Evolutionary conservation across 176 grass and related monocot genomes (phyloP).

Genomic region (Alopecurus myosuroides): DNA sequence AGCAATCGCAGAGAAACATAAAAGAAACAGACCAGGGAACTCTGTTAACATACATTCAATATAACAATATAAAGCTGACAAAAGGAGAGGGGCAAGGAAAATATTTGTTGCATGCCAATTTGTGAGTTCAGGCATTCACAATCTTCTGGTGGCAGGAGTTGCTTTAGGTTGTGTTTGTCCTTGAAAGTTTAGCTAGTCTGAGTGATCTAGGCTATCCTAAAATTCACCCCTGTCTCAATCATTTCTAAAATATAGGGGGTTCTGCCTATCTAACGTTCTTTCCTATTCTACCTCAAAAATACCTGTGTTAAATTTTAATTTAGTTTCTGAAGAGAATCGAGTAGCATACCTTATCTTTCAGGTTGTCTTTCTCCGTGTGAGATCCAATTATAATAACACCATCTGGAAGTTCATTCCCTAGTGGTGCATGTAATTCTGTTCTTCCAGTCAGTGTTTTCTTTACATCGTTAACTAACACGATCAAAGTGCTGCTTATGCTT

Average conservation of each 20-base stretch:
- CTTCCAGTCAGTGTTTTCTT: constrained; percentile 41
- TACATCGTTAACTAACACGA: constrained; percentile 68
- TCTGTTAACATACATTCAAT: too few species aligned
- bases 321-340: too few species aligned
- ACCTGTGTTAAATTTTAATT: neutral
- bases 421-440: constrained; percentile 39
- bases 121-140: neutral
- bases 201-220: neutral
- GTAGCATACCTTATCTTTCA: constrained; percentile 74
- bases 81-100: neutral
- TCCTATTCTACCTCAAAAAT: neutral
- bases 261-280: neutral
- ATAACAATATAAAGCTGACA: neutral
- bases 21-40: constrained; percentile 18
- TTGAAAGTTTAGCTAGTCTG: too few species aligned
- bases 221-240: neutral
- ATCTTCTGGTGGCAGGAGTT: neutral
- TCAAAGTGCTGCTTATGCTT: constrained; percentile 59
- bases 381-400: constrained; percentile 84
- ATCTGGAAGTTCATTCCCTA: constrained; percentile 50
- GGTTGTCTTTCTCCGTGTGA: constrained; percentile 43
- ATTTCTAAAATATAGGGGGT: neutral
- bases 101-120: neutral
- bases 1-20: neutral
- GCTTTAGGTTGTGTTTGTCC: neutral